Percentiles rank a stretch among this genome's conserved stretches.
These are phyloP conservation scores for Aureobasidium sp. DNA, from an alignment of 2,329 filamentous ascomycete species.

Conservation along the genomic window DNA sequence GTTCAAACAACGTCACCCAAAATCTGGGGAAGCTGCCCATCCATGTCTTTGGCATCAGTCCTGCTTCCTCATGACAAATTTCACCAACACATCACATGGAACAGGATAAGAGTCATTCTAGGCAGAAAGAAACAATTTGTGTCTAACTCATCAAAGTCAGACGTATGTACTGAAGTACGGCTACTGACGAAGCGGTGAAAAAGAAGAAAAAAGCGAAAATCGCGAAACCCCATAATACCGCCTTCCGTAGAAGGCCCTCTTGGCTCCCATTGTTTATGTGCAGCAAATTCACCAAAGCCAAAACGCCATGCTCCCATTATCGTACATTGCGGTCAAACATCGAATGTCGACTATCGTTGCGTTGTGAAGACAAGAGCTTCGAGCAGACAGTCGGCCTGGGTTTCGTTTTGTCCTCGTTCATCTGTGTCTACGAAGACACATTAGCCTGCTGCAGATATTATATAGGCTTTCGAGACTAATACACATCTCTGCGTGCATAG, in stretches of 20 bases:
- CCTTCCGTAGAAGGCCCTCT: slow-evolving; percentile 10
- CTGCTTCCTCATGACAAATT: background rate
- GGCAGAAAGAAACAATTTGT: background rate
- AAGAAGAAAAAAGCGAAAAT: background rate
- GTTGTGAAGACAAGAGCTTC: too few relatives aligned
- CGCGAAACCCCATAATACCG: background rate
- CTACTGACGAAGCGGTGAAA: background rate
- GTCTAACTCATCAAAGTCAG: background rate
- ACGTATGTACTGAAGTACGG: background rate
- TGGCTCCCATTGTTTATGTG: background rate
- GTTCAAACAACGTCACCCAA: slow-evolving; percentile 7
- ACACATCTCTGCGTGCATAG: slow-evolving; percentile 15
- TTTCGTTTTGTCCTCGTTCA: background rate
- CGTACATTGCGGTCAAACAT: background rate
- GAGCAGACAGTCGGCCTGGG: background rate
- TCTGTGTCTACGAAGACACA: background rate
- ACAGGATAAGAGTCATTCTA: background rate
- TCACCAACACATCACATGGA: background rate
- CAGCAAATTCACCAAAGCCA: background rate
- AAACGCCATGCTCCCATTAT: background rate
- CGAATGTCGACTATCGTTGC: background rate
- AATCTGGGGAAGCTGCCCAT: slow-evolving; percentile 12
- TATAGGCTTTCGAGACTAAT: background rate
- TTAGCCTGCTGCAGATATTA: slow-evolving; percentile 13
- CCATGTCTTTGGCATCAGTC: slow-evolving; percentile 2